Evolutionary conservation across 2,329 filamentous ascomycete species (phyloP).

Genomic region (Shiraia sp.): DNA sequence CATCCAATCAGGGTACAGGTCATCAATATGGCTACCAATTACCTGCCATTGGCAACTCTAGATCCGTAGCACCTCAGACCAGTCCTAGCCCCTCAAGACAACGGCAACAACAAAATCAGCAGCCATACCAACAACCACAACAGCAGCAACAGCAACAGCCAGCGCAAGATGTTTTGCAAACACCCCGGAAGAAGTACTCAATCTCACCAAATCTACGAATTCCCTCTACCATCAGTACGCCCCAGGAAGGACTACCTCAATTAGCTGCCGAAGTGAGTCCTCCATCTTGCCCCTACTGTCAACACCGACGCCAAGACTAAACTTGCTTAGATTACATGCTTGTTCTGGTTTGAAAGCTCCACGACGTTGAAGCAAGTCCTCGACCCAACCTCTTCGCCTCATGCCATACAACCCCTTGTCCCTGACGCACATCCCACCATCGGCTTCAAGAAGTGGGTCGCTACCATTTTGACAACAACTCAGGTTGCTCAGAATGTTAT

Average conservation of each 20-base stretch:
- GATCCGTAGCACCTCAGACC: conserved; percentile 27
- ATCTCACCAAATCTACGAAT: conserved; percentile 44
- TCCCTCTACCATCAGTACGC: conserved; percentile 42
- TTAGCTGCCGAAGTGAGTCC: conserved; percentile 45
- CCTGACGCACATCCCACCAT: conserved; percentile 74
- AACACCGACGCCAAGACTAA: conserved; percentile 9
- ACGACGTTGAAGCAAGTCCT: conserved; percentile 77
- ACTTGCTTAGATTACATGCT: conserved; percentile 76
- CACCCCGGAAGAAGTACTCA: conserved; percentile 35
- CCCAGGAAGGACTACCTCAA: conserved; percentile 46
- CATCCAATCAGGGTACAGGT: conserved; percentile 27
- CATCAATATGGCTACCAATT: conserved; percentile 40
- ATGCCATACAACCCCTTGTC: conserved; percentile 60
- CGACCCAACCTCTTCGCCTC: conserved; percentile 53
- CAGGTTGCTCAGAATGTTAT: conserved; percentile 97
- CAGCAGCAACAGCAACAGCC: conserved; percentile 5
- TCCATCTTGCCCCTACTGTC: neutral
- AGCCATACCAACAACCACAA: conserved; percentile 11
- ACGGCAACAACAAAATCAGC: conserved; percentile 10
- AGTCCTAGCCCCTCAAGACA: conserved; percentile 28
- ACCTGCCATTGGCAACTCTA: conserved; percentile 42
- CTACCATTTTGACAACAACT: conserved; percentile 86
- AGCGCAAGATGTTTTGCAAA: conserved; percentile 22
- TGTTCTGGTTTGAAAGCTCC: conserved; percentile 96
- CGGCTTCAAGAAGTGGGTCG: conserved; percentile 92